A percentile compares a stretch with the other conserved stretches of the same genome.
These are phyloP conservation scores for Leishmania gerbilli DNA, from an alignment of 208 protist genomes.

Conservation along the genomic window DNA sequence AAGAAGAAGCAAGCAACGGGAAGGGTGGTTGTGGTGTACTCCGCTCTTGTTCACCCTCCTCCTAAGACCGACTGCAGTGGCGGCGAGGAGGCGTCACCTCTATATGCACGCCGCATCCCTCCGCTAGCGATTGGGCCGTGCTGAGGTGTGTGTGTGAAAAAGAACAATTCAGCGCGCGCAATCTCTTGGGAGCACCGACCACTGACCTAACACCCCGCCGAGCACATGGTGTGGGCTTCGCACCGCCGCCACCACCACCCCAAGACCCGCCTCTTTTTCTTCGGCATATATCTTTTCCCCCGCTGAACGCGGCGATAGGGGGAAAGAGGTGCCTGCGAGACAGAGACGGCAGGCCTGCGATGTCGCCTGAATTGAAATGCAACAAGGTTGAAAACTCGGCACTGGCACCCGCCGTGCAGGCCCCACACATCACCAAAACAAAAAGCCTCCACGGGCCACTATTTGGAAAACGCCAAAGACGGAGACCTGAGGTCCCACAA, in stretches of 20 bases:
- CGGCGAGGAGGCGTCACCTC: neutral
- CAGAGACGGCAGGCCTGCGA: too few species aligned
- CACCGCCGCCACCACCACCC: neutral
- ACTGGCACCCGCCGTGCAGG: neutral
- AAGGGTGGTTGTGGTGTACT: neutral
- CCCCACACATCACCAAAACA: neutral
- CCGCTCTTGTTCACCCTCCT: neutral
- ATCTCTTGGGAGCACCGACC: neutral
- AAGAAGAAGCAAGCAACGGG: neutral
- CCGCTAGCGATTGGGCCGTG: neutral
- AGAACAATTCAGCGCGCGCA: neutral
- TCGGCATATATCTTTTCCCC: neutral
- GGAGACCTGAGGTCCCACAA: neutral
- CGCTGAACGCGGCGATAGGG: neutral
- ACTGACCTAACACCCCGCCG: neutral
- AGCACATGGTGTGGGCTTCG: neutral
- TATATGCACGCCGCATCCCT: neutral
- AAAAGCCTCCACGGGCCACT: neutral
- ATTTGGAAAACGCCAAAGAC: neutral
- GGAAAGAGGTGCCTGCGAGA: too few species aligned
- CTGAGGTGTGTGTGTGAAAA: neutral
- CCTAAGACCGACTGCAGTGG: neutral
- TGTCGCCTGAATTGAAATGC: neutral
- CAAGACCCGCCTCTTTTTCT: neutral
- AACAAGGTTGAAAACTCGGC: neutral